phyloP scores from a whole-genome alignment of 1,139 yeast genomes.

The Lodderomyces oxycetoniae region DNA sequence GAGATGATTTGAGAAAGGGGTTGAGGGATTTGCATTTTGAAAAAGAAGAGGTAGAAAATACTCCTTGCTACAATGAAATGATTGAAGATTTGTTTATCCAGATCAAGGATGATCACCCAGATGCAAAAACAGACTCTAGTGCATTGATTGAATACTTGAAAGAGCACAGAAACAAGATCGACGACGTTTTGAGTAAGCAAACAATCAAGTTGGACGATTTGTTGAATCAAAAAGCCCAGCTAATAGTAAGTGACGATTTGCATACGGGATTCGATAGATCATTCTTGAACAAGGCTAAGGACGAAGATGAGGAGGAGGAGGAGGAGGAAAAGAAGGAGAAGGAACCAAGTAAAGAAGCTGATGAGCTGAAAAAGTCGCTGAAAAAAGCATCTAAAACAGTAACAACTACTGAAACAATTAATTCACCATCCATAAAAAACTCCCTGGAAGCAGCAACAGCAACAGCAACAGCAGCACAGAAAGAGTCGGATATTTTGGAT shows the following conservation, averaged over 20 bases:
- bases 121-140: slow-evolving; percentile 41
- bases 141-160: slow-evolving; percentile 40
- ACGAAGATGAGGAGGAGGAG: slow-evolving; percentile 18
- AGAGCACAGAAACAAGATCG: slow-evolving; percentile 68
- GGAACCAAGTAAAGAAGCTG: slow-evolving; percentile 12
- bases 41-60: slow-evolving; percentile 54
- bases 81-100: slow-evolving; percentile 81
- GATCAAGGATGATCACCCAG: slow-evolving; percentile 53
- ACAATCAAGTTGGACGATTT: slow-evolving; percentile 59
- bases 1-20: slow-evolving; percentile 39
- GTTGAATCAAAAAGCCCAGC: slow-evolving; percentile 62
- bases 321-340: slow-evolving; percentile 15
- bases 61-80: slow-evolving; percentile 89
- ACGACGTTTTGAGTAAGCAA: slow-evolving; percentile 56
- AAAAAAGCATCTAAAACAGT: slow-evolving; percentile 11
- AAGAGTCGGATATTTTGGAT: slow-evolving; percentile 28
- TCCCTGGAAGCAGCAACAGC: slow-evolving; percentile 5
- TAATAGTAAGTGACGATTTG: slow-evolving; percentile 85
- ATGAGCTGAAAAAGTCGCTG: slow-evolving; percentile 4
- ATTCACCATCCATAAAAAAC: slow-evolving; percentile 15
- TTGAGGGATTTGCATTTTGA: slow-evolving; percentile 39
- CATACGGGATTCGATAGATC: slow-evolving; percentile 94
- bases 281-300: slow-evolving; percentile 58
- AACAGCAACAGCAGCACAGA: slow-evolving; percentile 11
- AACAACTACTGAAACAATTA: slow-evolving; percentile 29